phyloP scores from a whole-genome alignment of 2,329 filamentous ascomycete genomes.

The Fusarium sambucinum region DNA sequence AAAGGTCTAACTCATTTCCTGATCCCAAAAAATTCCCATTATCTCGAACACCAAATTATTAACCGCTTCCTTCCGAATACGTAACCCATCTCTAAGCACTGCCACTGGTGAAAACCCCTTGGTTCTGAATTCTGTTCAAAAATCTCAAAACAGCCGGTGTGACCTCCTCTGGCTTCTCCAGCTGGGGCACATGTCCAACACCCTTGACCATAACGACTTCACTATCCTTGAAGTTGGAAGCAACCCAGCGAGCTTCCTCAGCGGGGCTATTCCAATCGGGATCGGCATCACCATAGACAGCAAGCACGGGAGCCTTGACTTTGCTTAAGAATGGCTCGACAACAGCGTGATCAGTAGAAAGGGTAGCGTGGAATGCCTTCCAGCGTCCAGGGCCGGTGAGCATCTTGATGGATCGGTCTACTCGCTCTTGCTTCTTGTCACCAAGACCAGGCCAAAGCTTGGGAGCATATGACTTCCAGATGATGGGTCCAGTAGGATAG shows the following conservation, averaged over 20 bases:
- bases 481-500: neutral
- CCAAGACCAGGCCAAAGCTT: slow-evolving; percentile 36
- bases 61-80: neutral
- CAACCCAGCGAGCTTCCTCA: slow-evolving; percentile 27
- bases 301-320: slow-evolving; percentile 30
- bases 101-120: neutral
- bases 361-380: slow-evolving; percentile 34
- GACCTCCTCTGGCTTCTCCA: slow-evolving; percentile 27
- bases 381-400: slow-evolving; percentile 27
- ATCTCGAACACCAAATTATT: neutral
- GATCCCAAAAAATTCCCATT: rapidly evolving
- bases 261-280: slow-evolving; percentile 34
- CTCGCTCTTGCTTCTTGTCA: slow-evolving; percentile 21
- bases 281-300: slow-evolving; percentile 33
- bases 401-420: slow-evolving; percentile 12
- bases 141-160: slow-evolving; percentile 16
- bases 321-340: slow-evolving; percentile 24
- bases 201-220: slow-evolving; percentile 22
- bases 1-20: rapidly evolving
- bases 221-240: slow-evolving; percentile 10
- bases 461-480: slow-evolving; percentile 23
- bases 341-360: slow-evolving; percentile 20
- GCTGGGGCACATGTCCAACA: slow-evolving; percentile 27
- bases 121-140: neutral
- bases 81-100: neutral